Percentiles rank a stretch among this genome's conserved stretches.
Conservation (phyloP, 257 asterid genomes). For the Solanum peruvianum region DNA sequence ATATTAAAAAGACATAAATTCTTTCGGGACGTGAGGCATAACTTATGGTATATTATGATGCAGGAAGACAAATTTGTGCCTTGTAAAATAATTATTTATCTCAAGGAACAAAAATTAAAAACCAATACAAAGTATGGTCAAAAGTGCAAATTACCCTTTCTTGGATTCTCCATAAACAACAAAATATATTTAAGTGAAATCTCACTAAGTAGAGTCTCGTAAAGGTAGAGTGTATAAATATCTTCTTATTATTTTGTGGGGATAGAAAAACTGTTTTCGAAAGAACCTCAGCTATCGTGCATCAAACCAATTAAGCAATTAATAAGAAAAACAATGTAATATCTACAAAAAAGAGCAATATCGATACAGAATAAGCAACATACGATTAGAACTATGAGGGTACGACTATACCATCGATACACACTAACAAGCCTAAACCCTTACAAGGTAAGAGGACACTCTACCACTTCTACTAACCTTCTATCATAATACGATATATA, state of each 20-base stretch:
- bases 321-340: background rate
- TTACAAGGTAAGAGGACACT: background rate
- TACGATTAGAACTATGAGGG: too few species aligned
- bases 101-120: background rate
- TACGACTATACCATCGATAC: background rate
- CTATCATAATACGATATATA: background rate
- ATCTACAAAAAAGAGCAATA: too few species aligned
- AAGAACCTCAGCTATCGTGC: background rate
- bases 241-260: background rate
- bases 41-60: background rate
- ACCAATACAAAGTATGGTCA: background rate
- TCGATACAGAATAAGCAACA: background rate
- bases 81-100: background rate
- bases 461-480: background rate
- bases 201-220: background rate
- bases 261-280: fast-evolving
- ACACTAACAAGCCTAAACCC: background rate
- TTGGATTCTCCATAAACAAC: background rate
- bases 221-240: too few species aligned
- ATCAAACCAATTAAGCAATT: background rate
- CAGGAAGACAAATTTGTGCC: background rate
- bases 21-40: background rate
- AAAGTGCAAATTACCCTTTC: background rate
- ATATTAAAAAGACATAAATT: background rate
- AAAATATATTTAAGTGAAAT: background rate